Evolutionary conservation across 1,284 basidiomycete genomes (phyloP), one percentile per base, ranked within the genome.

Genomic region (Moesziomyces globuligerus): DNA sequence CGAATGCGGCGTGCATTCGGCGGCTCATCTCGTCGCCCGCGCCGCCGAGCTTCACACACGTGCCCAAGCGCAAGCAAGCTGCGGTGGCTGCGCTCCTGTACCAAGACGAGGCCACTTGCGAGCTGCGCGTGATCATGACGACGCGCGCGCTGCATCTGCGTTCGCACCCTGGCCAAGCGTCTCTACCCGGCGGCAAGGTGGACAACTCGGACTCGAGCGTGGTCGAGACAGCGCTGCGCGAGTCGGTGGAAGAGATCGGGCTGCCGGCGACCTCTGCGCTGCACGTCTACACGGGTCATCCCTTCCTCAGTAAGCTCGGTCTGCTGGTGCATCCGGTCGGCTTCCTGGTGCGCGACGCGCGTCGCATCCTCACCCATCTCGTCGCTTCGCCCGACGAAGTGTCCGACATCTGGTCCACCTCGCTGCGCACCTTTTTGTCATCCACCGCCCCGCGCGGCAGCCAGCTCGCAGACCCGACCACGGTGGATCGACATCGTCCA

Each of bases 151-250:
- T 75, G 1, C 60, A 68, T 29, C 59, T 75, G 17, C 69, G 69
- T 28, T 72, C 68, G 4, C 70, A 75, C 32, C 70, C 73, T 3
- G 73, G 73, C 4, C 73, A 75, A 32, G 69, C 73, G 1, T 69
- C 64, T 5, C 42, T 75, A 0, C 73, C 73, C 0, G 73, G 73
- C n/a, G 73, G 73, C 5, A 75, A 75, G 40, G 52, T 65, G 1
- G 73, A 75, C 29, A 7, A 34, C 1, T 37, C 57, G 9, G 73
- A 75, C 34, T 7, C 21, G 3, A 28, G 15, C 18, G 50, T 73
- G 4, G 58, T 60, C 9, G 38, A 62, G 6, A 72, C 73, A 0
- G 73, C 73, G 5, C 44, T 75, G 13, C 61, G 73, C 9, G 73
- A 75, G 40, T 54, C 49, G 26, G 60, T 65, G 7, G 73, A 75